Evolutionary conservation across 805 yeast genomes (phyloP).

Genomic region (Starmerella apis): DNA sequence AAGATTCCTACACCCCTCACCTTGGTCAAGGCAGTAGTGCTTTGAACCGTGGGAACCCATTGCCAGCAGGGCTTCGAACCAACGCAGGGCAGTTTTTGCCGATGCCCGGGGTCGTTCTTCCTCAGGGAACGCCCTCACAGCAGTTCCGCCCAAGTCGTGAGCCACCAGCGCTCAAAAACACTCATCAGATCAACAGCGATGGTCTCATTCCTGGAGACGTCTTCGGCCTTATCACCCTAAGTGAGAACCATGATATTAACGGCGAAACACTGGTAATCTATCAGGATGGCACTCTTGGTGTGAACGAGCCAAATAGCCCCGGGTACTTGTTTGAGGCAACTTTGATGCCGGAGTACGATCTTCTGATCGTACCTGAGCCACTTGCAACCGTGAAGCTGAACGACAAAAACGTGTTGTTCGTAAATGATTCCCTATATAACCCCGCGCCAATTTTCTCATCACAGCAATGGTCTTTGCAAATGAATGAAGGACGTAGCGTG

Average conservation of each 20-base stretch:
- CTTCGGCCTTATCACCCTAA: slow-evolving; percentile 23
- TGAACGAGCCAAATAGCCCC: slow-evolving; percentile 23
- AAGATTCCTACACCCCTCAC: neutral
- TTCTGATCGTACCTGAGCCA: slow-evolving; percentile 27
- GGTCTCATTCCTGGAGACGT: slow-evolving; percentile 25
- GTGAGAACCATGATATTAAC: slow-evolving; percentile 15
- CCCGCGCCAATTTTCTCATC: slow-evolving; percentile 23
- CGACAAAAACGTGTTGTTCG: slow-evolving; percentile 21
- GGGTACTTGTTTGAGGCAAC: slow-evolving; percentile 24
- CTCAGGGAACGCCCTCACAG: neutral
- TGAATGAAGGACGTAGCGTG: slow-evolving; percentile 15
- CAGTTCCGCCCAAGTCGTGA: neutral
- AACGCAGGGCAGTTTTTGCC: neutral
- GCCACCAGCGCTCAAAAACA: neutral
- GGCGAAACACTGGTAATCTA: slow-evolving; percentile 23
- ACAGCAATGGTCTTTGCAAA: slow-evolving; percentile 15
- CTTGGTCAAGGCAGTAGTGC: neutral
- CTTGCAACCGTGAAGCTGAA: slow-evolving; percentile 22
- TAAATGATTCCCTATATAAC: slow-evolving; percentile 24
- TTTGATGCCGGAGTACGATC: slow-evolving; percentile 24
- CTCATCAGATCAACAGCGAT: neutral
- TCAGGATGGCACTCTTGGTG: slow-evolving; percentile 24
- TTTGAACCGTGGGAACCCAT: neutral
- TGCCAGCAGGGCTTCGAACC: neutral
- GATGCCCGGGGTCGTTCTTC: neutral